These are phyloP conservation scores for Lasiodiplodia gonubiensis DNA, from an alignment of 2,329 filamentous ascomycete genomes.

Conservation along the genomic window DNA sequence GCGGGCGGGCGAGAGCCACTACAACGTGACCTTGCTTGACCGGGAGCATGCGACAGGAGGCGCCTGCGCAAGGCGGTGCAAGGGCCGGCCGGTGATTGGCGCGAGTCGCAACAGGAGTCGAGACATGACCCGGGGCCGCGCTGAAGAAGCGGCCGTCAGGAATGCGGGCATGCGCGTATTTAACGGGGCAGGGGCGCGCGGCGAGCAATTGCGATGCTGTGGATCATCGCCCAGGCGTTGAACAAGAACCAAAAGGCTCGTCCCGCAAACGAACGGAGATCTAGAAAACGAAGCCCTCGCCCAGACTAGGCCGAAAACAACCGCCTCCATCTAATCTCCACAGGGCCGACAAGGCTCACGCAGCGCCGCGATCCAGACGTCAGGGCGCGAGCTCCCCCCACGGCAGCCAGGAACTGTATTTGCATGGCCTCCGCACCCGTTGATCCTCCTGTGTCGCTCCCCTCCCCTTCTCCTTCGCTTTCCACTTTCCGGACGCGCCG, in stretches of 20 bases:
- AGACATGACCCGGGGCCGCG: conserved; percentile 23
- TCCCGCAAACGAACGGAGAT: conserved; percentile 27
- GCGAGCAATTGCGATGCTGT: background rate
- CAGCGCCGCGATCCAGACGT: conserved; percentile 21
- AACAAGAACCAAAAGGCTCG: conserved; percentile 14
- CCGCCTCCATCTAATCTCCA: conserved; percentile 24
- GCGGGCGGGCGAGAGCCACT: conserved; percentile 16
- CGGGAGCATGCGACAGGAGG: conserved; percentile 28
- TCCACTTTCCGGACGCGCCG: background rate
- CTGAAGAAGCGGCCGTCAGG: conserved; percentile 17
- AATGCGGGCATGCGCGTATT: conserved; percentile 20
- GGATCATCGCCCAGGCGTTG: conserved; percentile 11
- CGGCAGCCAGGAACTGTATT: conserved; percentile 7
- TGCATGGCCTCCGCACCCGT: conserved; percentile 26
- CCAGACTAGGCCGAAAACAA: conserved; percentile 23
- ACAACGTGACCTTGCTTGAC: conserved; percentile 20
- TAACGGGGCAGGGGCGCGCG: background rate
- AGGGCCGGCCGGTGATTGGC: conserved; percentile 24
- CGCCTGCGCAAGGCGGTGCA: conserved; percentile 21
- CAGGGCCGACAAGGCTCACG: conserved; percentile 19
- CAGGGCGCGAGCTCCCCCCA: conserved; percentile 22
- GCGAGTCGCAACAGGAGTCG: conserved; percentile 14
- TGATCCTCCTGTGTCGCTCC: conserved; percentile 18
- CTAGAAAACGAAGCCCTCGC: conserved; percentile 13
- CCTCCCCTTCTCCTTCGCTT: conserved; percentile 3